These are phyloP conservation scores for Craterostigma plantagineum DNA, from an alignment of 257 asterid species.

Conservation along the genomic window DNA sequence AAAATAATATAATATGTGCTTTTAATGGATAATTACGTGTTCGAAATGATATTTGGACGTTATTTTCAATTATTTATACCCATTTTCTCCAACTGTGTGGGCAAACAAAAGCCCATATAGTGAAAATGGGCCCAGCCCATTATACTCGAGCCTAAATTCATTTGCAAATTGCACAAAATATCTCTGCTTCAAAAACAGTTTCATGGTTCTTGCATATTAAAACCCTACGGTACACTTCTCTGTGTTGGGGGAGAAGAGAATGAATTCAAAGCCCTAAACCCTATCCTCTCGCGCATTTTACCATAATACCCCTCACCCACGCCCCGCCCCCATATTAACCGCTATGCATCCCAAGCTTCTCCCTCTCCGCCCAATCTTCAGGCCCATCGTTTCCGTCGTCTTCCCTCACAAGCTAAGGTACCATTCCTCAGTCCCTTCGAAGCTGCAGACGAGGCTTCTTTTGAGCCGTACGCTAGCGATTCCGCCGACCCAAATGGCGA, in stretches of 20 bases:
- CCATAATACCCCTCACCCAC: not conserved
- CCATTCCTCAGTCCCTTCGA: conserved; percentile 20
- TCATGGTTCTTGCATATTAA: not conserved
- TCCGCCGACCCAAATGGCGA: conserved; percentile 10
- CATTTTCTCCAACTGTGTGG: no score
- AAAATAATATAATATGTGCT: no score
- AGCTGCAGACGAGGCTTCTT: conserved; percentile 13
- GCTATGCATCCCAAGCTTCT: conserved; percentile 39
- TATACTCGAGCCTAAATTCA: no score
- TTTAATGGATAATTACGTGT: no score
- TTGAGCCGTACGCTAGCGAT: conserved; percentile 8
- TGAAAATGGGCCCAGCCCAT: no score
- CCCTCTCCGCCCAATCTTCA: conserved; percentile 23
- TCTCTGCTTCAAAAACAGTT: no score
- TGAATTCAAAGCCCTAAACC: conserved; percentile 31
- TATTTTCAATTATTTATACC: no score
- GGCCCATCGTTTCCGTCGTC: conserved; percentile 37
- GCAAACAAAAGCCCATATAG: no score
- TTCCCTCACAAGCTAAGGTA: conserved; percentile 41
- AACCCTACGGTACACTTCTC: conserved; percentile 13
- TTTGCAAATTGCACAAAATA: no score
- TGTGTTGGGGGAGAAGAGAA: conserved; percentile 1
- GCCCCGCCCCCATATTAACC: conserved; percentile 1
- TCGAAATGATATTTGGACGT: no score
- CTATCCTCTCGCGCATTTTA: conserved; percentile 9